Percentiles rank a stretch among this genome's conserved stretches.
Conservation (phyloP, 2,329 filamentous ascomycete genomes). For the Alternaria sp. region DNA sequence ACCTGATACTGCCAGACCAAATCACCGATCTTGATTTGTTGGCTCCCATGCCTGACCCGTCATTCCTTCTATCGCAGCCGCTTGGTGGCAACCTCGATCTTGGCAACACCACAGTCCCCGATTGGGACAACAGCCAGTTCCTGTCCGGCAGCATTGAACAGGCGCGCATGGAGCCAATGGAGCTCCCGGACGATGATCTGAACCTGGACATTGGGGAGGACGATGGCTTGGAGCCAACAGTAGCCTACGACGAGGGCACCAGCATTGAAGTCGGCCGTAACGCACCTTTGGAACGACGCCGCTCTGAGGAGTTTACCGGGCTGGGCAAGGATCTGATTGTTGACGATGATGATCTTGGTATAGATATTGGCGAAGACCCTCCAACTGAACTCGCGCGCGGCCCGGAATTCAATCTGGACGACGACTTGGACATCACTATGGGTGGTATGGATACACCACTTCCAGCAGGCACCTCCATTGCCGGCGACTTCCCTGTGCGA, state of each 20-base stretch:
- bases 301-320: conserved; percentile 56
- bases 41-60: conserved; percentile 78
- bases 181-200: conserved; percentile 53
- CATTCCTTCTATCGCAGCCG: conserved; percentile 79
- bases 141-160: conserved; percentile 71
- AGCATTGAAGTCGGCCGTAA: conserved; percentile 93
- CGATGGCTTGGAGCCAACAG: conserved; percentile 27
- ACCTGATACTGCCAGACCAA: conserved; percentile 87
- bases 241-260: conserved; percentile 48
- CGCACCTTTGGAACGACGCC: conserved; percentile 67
- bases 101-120: conserved; percentile 56
- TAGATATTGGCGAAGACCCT: conserved; percentile 48
- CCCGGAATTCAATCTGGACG: conserved; percentile 35
- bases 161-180: conserved; percentile 58
- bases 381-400: conserved; percentile 35
- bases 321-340: conserved; percentile 58
- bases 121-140: conserved; percentile 77
- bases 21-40: conserved; percentile 94
- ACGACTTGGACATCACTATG: conserved; percentile 55
- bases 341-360: conserved; percentile 63
- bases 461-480: conserved; percentile 36
- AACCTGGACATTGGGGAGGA: conserved; percentile 72
- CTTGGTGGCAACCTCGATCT: conserved; percentile 56
- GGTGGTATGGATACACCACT: conserved; percentile 55
- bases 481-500: conserved; percentile 58